These are phyloP conservation scores for Globisporangium cylindrosporum DNA, from an alignment of 352 stramenopile species.

Conservation along the genomic window DNA sequence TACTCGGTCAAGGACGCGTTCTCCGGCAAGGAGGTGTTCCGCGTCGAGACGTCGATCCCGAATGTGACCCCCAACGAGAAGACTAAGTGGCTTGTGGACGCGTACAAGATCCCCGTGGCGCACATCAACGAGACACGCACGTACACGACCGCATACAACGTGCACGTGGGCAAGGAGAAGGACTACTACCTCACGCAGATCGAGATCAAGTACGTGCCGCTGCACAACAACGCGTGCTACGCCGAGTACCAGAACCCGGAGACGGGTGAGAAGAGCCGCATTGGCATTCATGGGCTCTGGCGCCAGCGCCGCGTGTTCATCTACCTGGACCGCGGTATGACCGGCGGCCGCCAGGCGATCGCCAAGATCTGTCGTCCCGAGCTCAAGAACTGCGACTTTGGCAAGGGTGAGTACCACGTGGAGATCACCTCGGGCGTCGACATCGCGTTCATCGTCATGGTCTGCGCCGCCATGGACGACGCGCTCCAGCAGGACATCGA, in stretches of 20 bases:
- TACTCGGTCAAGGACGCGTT: conserved; percentile 31
- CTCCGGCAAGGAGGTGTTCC: conserved; percentile 28
- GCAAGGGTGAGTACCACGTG: conserved; percentile 21
- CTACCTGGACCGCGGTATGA: conserved; percentile 25
- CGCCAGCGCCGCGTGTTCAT: conserved; percentile 24
- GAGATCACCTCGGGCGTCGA: conserved; percentile 16
- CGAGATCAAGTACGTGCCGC: conserved; percentile 31
- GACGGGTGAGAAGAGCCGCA: conserved; percentile 19
- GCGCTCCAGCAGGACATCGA: conserved; percentile 14
- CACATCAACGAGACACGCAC: conserved; percentile 21
- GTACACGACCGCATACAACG: conserved; percentile 25
- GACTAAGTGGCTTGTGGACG: conserved; percentile 43
- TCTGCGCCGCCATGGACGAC: conserved; percentile 21
- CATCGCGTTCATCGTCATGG: conserved; percentile 17
- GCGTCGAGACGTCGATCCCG: conserved; percentile 26
- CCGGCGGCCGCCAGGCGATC: conserved; percentile 17
- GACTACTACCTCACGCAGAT: conserved; percentile 27
- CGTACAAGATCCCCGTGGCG: conserved; percentile 33
- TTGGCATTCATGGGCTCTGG: conserved; percentile 27
- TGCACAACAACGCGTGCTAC: conserved; percentile 27
- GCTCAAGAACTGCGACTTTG: conserved; percentile 15
- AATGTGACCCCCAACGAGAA: conserved; percentile 19
- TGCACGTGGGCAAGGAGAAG: conserved; percentile 35
- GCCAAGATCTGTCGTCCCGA: conserved; percentile 25
- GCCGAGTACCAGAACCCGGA: conserved; percentile 31